Conservation (phyloP, 202 grass and related monocot genomes). For the Saccharum hybrid region DNA sequence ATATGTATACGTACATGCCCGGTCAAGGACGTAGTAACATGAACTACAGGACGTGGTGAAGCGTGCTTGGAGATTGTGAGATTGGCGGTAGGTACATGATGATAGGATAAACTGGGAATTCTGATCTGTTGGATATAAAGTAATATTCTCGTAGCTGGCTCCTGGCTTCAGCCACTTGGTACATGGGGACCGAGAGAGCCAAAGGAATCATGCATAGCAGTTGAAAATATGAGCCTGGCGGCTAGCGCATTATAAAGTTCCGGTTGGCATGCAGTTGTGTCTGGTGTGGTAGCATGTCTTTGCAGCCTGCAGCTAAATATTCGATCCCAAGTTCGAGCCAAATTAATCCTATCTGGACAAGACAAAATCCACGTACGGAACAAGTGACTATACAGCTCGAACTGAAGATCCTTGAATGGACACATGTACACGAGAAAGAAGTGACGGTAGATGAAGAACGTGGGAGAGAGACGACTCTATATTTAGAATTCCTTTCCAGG, state of each 20-base stretch:
- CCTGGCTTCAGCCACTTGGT: neutral
- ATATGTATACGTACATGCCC: neutral
- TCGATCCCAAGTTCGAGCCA: neutral
- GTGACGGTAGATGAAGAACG: neutral
- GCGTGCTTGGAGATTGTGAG: neutral
- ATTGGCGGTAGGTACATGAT: neutral
- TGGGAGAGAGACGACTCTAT: neutral
- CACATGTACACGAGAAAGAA: neutral
- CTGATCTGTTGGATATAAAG: too few species aligned
- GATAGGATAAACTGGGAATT: neutral
- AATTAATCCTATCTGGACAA: neutral
- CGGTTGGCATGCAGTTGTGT: neutral
- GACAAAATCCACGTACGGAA: neutral
- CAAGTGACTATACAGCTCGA: neutral
- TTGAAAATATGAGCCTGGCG: neutral
- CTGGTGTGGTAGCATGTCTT: neutral
- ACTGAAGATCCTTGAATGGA: neutral
- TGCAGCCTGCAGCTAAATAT: neutral
- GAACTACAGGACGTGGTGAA: neutral
- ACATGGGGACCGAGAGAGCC: neutral
- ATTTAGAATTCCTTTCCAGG: too few species aligned
- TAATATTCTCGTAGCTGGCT: neutral
- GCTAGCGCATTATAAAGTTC: neutral
- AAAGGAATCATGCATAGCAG: neutral
- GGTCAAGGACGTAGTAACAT: neutral